A percentile compares a stretch with the other conserved stretches of the same genome.
phyloP scores from a whole-genome alignment of 345 rosid species.

The Xanthoceras sorbifolium region DNA sequence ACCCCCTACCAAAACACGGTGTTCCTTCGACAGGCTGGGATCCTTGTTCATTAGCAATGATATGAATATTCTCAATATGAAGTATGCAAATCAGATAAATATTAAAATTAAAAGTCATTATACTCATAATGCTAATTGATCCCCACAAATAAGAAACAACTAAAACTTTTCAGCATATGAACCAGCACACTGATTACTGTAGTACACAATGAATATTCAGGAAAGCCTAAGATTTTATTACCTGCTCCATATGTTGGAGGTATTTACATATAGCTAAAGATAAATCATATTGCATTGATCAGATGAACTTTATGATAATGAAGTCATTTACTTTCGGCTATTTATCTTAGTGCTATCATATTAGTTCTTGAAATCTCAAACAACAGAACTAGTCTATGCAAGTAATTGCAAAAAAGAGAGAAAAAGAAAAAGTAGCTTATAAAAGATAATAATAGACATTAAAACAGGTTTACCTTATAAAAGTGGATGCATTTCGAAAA shows the following conservation, averaged over 20 bases:
- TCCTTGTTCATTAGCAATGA: neutral
- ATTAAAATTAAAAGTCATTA: neutral
- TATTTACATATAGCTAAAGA: neutral
- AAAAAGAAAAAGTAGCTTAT: neutral
- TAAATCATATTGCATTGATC: neutral
- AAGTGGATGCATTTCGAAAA: constrained; percentile 70
- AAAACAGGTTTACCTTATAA: constrained; percentile 48
- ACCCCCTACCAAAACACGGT: neutral
- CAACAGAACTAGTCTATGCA: neutral
- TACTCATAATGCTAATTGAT: neutral
- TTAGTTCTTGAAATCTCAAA: neutral
- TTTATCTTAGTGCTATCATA: neutral
- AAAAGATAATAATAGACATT: neutral
- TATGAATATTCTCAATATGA: neutral
- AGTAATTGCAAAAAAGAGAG: neutral
- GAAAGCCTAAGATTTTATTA: neutral
- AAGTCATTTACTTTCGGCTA: neutral
- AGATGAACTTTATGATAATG: neutral
- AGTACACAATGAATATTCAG: neutral
- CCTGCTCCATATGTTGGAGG: neutral
- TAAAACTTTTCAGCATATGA: neutral
- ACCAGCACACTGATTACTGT: neutral
- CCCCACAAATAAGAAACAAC: neutral
- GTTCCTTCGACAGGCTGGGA: neutral
- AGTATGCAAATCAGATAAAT: neutral